A percentile compares a stretch with the other conserved stretches of the same genome.
Conservation (phyloP, 129 eudicot genomes). For the Saposhnikovia divaricata region DNA sequence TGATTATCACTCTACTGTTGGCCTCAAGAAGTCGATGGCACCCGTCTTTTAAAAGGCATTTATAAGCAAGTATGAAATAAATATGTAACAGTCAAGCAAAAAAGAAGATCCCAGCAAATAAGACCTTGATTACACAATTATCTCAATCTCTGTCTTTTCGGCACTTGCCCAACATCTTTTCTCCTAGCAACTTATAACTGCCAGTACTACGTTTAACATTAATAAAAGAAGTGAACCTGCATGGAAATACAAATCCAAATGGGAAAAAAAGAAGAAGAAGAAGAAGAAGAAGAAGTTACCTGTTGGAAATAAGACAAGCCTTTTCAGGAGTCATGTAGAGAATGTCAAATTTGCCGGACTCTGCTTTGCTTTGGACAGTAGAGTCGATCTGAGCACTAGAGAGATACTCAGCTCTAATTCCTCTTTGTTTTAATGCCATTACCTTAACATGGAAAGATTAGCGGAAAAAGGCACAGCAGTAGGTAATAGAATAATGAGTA, state of each 20-base stretch:
- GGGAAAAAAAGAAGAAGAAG: too few relatives aligned
- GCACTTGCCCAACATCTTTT: too few relatives aligned
- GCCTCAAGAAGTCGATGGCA: too few relatives aligned
- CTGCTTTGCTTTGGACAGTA: constrained; percentile 53
- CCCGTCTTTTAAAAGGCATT: too few relatives aligned
- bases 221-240: too few relatives aligned
- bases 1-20: neutral
- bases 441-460: constrained; percentile 37
- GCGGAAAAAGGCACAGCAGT: neutral
- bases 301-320: constrained; percentile 53
- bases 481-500: neutral
- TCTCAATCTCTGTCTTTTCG: neutral
- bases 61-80: too few relatives aligned
- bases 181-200: too few relatives aligned
- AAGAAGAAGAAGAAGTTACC: constrained; percentile 31
- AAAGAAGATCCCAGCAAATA: too few relatives aligned
- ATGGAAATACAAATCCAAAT: too few relatives aligned
- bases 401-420: constrained; percentile 69
- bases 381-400: constrained; percentile 67
- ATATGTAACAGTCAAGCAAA: too few relatives aligned
- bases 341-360: constrained; percentile 54
- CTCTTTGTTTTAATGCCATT: constrained; percentile 87
- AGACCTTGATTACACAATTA: neutral
- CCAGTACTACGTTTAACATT: too few relatives aligned
- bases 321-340: constrained; percentile 92